Evolutionary conservation across 2,329 filamentous ascomycete species (phyloP).

Genomic region (Pseudopyrenochaeta lycopersici): DNA sequence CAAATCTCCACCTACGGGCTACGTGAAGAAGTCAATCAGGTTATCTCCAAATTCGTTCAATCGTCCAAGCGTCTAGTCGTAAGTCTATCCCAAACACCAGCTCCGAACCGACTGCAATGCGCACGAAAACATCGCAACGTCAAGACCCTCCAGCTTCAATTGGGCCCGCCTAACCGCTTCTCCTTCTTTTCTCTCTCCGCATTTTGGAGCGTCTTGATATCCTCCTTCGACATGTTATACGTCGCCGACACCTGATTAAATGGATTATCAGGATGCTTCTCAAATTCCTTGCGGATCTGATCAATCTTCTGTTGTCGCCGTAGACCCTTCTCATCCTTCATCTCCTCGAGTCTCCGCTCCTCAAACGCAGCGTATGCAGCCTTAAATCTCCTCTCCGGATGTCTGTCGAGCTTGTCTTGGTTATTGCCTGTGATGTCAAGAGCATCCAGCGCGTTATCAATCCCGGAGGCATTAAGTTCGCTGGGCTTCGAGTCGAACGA

Average conservation of each 20-base stretch:
- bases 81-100: conserved; percentile 26
- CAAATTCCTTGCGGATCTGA: conserved; percentile 88
- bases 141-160: conserved; percentile 7
- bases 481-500: conserved; percentile 53
- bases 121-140: conserved; percentile 3
- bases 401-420: conserved; percentile 78
- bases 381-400: conserved; percentile 87
- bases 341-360: conserved; percentile 81
- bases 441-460: conserved; percentile 93
- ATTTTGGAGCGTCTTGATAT: conserved; percentile 72
- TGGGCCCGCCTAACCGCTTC: conserved; percentile 62
- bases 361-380: conserved; percentile 86
- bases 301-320: conserved; percentile 85
- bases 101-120: conserved; percentile 3
- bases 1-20: background rate
- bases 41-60: background rate
- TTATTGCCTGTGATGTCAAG: conserved; percentile 73
- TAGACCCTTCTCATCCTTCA: conserved; percentile 84
- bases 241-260: conserved; percentile 83
- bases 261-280: conserved; percentile 93
- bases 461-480: conserved; percentile 81
- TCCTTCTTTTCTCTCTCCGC: conserved; percentile 80
- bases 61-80: background rate
- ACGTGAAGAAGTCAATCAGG: background rate
- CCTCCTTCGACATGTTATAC: conserved; percentile 82